Conservation (phyloP, 192 early-diverging fungal species). For the Umbelopsis vinacea region DNA sequence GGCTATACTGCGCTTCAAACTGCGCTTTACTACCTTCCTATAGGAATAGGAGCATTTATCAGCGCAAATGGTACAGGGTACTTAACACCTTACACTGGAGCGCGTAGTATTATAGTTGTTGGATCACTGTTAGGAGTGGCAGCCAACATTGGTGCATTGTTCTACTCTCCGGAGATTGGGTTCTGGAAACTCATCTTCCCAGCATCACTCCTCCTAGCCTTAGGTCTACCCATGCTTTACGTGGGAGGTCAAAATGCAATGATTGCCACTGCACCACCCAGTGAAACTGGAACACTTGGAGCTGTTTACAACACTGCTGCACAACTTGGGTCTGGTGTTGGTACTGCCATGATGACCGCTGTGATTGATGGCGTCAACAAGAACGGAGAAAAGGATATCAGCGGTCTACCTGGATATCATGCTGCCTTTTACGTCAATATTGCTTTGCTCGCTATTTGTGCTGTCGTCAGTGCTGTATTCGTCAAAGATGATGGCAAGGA, state of each 20-base stretch:
- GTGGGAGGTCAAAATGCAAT: slow-evolving; percentile 36
- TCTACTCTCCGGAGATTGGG: slow-evolving; percentile 27
- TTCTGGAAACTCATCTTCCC: slow-evolving; percentile 46
- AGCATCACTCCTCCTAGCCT: slow-evolving; percentile 36
- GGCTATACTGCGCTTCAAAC: slow-evolving; percentile 45
- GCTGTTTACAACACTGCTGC: slow-evolving; percentile 44
- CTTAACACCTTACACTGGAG: slow-evolving; percentile 44
- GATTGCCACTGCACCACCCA: slow-evolving; percentile 40
- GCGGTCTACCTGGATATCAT: slow-evolving; percentile 10
- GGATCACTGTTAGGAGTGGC: slow-evolving; percentile 40
- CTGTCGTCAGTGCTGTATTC: too few species aligned
- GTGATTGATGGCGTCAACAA: slow-evolving; percentile 39
- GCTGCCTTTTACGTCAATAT: slow-evolving; percentile 20
- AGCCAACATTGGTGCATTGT: slow-evolving; percentile 33
- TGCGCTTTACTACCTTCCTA: slow-evolving; percentile 48
- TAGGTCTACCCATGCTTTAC: slow-evolving; percentile 45
- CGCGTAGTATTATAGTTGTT: slow-evolving; percentile 34
- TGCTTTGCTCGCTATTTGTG: too few species aligned
- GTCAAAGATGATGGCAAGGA: too few species aligned
- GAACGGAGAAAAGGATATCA: neutral
- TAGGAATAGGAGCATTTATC: slow-evolving; percentile 42
- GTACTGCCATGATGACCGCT: slow-evolving; percentile 43
- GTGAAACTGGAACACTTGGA: slow-evolving; percentile 37
- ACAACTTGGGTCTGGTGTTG: slow-evolving; percentile 46
- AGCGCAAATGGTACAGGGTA: slow-evolving; percentile 40